A percentile compares a stretch with the other conserved stretches of the same genome.
Conservation (phyloP, 345 rosid species). For the Ricinus communis region DNA sequence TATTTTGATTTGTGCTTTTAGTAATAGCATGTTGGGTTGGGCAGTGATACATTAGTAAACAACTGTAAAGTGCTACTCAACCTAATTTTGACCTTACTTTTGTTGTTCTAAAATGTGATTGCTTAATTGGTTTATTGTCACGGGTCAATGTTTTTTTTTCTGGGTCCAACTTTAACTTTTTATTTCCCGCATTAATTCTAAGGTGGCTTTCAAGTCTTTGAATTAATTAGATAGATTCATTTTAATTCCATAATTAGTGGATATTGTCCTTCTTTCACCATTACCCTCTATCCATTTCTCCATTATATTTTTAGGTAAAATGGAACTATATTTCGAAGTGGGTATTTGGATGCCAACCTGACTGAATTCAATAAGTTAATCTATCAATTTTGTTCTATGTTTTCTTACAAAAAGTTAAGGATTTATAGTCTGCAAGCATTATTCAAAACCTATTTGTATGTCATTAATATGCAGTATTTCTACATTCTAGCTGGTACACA, state of each 20-base stretch:
- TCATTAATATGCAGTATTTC: too few relatives aligned
- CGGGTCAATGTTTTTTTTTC: background rate
- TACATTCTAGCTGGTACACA: too few relatives aligned
- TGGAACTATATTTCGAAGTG: too few relatives aligned
- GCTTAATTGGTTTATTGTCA: slow-evolving; percentile 3
- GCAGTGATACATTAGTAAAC: background rate
- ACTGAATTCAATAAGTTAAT: too few relatives aligned
- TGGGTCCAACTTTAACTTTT: background rate
- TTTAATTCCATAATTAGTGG: background rate
- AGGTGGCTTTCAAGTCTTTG: background rate
- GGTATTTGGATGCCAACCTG: too few relatives aligned
- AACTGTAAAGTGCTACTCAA: slow-evolving; percentile 7
- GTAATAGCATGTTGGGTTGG: background rate
- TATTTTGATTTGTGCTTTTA: background rate
- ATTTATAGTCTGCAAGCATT: too few relatives aligned
- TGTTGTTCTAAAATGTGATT: background rate
- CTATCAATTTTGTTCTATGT: too few relatives aligned
- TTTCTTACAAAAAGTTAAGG: too few relatives aligned
- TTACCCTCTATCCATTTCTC: too few relatives aligned
- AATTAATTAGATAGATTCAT: background rate
- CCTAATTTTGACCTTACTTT: background rate
- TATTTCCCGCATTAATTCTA: background rate
- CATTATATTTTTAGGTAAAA: too few relatives aligned
- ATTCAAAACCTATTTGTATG: too few relatives aligned
- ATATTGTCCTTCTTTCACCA: too few relatives aligned